phyloP scores from a whole-genome alignment of 495 filamentous ascomycete species.

The Penicillium atrosanguineum region DNA sequence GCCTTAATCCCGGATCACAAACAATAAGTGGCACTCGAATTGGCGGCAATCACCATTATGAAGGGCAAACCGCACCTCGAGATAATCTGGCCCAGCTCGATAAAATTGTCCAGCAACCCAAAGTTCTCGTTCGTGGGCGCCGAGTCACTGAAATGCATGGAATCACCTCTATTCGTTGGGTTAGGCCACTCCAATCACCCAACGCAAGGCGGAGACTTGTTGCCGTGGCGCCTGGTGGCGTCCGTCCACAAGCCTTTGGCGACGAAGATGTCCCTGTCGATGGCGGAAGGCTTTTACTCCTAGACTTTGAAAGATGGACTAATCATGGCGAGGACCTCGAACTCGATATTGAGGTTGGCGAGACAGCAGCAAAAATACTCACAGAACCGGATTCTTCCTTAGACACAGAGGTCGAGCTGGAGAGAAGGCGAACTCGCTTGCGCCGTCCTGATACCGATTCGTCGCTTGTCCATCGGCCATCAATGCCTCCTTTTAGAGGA shows the following conservation, averaged over 20 bases:
- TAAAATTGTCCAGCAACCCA: constrained; percentile 34
- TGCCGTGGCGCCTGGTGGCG: constrained; percentile 72
- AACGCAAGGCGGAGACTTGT: constrained; percentile 51
- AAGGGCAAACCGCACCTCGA: constrained; percentile 8
- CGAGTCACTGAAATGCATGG: constrained; percentile 42
- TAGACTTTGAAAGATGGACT: constrained; percentile 68
- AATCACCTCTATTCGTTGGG: constrained; percentile 43
- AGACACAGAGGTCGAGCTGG: constrained; percentile 79
- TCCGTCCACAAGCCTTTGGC: constrained; percentile 58
- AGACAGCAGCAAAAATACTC: constrained; percentile 62
- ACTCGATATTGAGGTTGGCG: constrained; percentile 72
- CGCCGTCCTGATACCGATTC: constrained; percentile 31
- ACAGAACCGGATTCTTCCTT: constrained; percentile 74
- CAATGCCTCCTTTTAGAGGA: constrained; percentile 3
- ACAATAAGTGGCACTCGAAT: constrained; percentile 8
- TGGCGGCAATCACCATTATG: constrained; percentile 19
- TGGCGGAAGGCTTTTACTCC: constrained; percentile 71
- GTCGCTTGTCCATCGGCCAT: constrained; percentile 13
- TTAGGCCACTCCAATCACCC: constrained; percentile 18
- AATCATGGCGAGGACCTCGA: constrained; percentile 53
- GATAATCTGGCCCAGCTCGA: constrained; percentile 34
- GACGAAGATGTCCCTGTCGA: constrained; percentile 79
- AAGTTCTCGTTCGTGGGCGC: constrained; percentile 36
- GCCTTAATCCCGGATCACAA: constrained; percentile 7
- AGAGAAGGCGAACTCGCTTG: constrained; percentile 64